Evolutionary conservation across 495 filamentous ascomycete species (phyloP).

Genomic region (Trichoderma gamsii): DNA sequence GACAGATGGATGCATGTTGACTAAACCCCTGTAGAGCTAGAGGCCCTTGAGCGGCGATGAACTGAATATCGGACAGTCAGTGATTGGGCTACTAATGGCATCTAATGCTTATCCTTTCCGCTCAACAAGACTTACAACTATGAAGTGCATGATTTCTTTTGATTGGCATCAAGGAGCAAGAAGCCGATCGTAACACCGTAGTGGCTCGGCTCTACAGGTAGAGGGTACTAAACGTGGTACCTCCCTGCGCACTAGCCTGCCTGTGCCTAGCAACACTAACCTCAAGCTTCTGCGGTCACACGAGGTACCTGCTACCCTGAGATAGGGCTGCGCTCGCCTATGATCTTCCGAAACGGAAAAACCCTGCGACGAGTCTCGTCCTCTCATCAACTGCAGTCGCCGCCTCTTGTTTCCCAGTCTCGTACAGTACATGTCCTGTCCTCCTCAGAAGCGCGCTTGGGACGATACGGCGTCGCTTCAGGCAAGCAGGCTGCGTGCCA

Average conservation of each 20-base stretch:
- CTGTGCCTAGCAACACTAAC: neutral
- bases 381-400: neutral
- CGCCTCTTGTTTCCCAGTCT: neutral
- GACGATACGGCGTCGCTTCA: neutral
- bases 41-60: no score
- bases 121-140: no score
- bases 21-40: no score
- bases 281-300: neutral
- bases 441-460: neutral
- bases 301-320: neutral
- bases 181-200: no score
- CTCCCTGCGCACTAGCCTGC: neutral
- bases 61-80: no score
- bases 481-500: neutral
- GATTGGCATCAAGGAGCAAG: no score
- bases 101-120: no score
- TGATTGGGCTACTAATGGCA: no score
- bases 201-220: no score
- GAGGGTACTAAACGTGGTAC: no score
- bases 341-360: conserved; percentile 13
- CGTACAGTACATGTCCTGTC: neutral
- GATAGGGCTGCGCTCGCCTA: neutral
- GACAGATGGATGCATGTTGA: no score
- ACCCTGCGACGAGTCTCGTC: neutral
- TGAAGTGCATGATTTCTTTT: no score